phyloP scores from a whole-genome alignment of 2,329 filamentous ascomycete species.

The Aspergillus brunneoviolaceus region DNA sequence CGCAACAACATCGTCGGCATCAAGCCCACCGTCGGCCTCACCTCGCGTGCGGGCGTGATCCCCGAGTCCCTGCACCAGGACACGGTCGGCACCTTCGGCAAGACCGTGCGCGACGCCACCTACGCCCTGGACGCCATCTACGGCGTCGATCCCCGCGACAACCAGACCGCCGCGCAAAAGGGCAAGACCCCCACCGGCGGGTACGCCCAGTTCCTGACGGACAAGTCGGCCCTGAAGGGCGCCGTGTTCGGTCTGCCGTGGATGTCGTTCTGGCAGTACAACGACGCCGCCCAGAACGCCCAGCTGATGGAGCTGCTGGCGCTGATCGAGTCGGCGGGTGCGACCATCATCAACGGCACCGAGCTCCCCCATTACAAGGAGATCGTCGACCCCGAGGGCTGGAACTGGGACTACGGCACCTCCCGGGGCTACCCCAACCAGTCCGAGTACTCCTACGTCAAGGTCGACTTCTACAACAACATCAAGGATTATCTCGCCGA shows the following conservation, averaged over 20 bases:
- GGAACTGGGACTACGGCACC: constrained; percentile 71
- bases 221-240: constrained; percentile 55
- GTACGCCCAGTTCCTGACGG: constrained; percentile 58
- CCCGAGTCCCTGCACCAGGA: constrained; percentile 69
- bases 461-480: constrained; percentile 62
- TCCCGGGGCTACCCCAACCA: constrained; percentile 66
- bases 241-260: constrained; percentile 71
- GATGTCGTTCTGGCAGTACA: constrained; percentile 67
- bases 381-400: constrained; percentile 65
- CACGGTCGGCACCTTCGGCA: constrained; percentile 65
- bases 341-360: constrained; percentile 67
- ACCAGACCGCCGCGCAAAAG: constrained; percentile 62
- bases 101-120: constrained; percentile 67
- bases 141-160: constrained; percentile 62
- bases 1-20: constrained; percentile 69
- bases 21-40: constrained; percentile 73
- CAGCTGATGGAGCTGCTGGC: constrained; percentile 54
- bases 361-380: constrained; percentile 64
- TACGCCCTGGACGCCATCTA: constrained; percentile 68
- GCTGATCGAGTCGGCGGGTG: constrained; percentile 60
- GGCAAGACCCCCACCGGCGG: constrained; percentile 56
- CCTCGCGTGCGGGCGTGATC: constrained; percentile 62
- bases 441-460: constrained; percentile 71
- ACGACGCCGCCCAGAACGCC: constrained; percentile 55
- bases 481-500: constrained; percentile 63